A percentile compares a stretch with the other conserved stretches of the same genome.
phyloP scores from a whole-genome alignment of 306 rosid species.

The Sicyos baderoa region DNA sequence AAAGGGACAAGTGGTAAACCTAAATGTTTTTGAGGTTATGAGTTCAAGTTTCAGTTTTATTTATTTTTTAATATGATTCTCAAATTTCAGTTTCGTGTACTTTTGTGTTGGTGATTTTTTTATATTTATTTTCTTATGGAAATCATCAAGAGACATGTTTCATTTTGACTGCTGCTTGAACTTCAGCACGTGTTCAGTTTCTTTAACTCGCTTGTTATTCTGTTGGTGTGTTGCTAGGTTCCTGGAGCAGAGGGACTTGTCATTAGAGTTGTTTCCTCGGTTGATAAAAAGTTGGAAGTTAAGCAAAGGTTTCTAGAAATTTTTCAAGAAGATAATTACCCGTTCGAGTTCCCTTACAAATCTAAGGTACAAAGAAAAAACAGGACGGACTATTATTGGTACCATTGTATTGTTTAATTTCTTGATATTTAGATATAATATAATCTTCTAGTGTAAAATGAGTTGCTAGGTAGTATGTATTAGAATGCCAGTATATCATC shows the following conservation, averaged over 20 bases:
- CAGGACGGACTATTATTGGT: background rate
- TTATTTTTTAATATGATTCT: background rate
- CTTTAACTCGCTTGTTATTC: slow-evolving; percentile 17
- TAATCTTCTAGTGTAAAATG: background rate
- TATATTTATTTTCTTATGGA: background rate
- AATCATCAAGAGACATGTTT: background rate
- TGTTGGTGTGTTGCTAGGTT: slow-evolving; percentile 51
- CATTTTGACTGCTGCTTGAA: background rate
- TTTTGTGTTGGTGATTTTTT: background rate
- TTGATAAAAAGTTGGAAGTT: slow-evolving; percentile 95
- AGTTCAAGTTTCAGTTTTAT: background rate
- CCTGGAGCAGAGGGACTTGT: slow-evolving; percentile 89
- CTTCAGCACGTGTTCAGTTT: background rate
- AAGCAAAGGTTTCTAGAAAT: slow-evolving; percentile 87
- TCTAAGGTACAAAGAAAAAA: slow-evolving; percentile 54
- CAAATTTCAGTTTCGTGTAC: background rate
- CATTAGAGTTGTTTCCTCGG: slow-evolving; percentile 87
- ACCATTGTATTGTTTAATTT: background rate
- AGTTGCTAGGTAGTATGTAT: background rate
- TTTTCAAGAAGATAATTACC: slow-evolving; percentile 92
- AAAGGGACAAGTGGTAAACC: slow-evolving; percentile 6
- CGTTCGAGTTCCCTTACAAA: slow-evolving; percentile 88
- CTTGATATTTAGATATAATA: background rate
- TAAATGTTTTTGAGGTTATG: background rate
- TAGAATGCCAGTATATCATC: background rate